Evolutionary conservation across 1,284 basidiomycete species (phyloP).

Genomic region (Waitea zeae): DNA sequence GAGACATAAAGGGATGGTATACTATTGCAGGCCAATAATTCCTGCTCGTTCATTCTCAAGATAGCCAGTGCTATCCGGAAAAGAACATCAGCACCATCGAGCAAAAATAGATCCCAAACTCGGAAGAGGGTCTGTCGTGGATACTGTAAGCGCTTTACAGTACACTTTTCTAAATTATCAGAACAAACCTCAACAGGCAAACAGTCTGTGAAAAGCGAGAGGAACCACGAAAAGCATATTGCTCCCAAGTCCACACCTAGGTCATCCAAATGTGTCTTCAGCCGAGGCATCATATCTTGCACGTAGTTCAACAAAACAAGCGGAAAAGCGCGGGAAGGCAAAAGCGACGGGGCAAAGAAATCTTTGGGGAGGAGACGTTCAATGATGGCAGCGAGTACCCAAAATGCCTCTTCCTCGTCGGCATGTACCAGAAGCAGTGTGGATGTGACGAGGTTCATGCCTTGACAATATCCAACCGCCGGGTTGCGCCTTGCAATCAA

Average conservation of each 20-base stretch:
- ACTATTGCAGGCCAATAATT: slow-evolving; percentile 68
- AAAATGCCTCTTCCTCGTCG: slow-evolving; percentile 93
- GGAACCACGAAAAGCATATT: slow-evolving; percentile 96
- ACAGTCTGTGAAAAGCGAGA: slow-evolving; percentile 93
- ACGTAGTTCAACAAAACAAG: slow-evolving; percentile 82
- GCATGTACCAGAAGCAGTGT: slow-evolving; percentile 87
- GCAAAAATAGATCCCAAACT: slow-evolving; percentile 91
- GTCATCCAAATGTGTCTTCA: slow-evolving; percentile 59
- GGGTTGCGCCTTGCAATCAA: slow-evolving; percentile 52
- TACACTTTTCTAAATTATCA: neutral
- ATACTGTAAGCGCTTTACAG: slow-evolving; percentile 4
- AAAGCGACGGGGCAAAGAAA: slow-evolving; percentile 70
- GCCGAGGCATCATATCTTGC: slow-evolving; percentile 56
- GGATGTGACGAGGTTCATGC: slow-evolving; percentile 92
- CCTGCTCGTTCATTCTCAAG: slow-evolving; percentile 67
- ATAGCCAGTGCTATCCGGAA: slow-evolving; percentile 84
- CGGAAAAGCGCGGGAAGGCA: slow-evolving; percentile 88
- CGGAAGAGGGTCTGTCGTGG: slow-evolving; percentile 60
- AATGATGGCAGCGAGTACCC: slow-evolving; percentile 83
- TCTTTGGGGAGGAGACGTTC: slow-evolving; percentile 72
- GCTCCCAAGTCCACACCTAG: slow-evolving; percentile 85
- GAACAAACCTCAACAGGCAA: slow-evolving; percentile 76
- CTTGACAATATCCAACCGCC: slow-evolving; percentile 77
- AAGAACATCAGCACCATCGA: slow-evolving; percentile 85
- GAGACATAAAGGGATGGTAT: slow-evolving; percentile 79